Evolutionary conservation across 2,329 filamentous ascomycete species (phyloP), one percentile per base, ranked within the genome.

Genomic region (Fusarium hostae): DNA sequence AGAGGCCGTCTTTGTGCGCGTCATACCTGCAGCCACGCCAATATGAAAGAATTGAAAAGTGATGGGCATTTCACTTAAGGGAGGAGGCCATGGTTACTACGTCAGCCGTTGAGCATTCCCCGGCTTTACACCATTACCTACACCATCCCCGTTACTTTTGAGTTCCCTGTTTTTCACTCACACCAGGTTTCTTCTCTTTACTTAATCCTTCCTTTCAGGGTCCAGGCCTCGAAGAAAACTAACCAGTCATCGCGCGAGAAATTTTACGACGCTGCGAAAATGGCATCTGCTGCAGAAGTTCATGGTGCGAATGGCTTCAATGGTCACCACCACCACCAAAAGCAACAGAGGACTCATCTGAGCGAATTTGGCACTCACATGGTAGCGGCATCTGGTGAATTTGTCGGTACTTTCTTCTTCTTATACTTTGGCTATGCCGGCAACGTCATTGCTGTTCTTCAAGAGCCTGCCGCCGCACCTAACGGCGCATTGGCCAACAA

Each of bases 341-440:
- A 58, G 8, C 65, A 63, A 22, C 48, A 50, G 1, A 41, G n/a
- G 9, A 63, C 28, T 20, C 72, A 72, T 7, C 55, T 75, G 8
- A 75, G 73, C 10, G 48, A 68, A 3, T 18, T 75, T n/a, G 57
- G 59, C 9, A 47, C 47, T 22, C 72, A 75, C 11, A 47, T 75
- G 43, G 73, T 75, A 26, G 73, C 73, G 8, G 73, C 73, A 1
- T 75, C 71, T 2, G 73, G 73, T 2, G 35, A 72, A 39, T 73
- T 75, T 26, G 66, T 71, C 1, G 73, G 73, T 3, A 75, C 73
- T 0, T 75, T 75, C 12, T 59, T 75, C 35, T 75, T 75, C 41
- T 65, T 75, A 12, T 75, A 74, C 35, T 75, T 75, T 67, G 73
- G 59, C 22, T 75, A 75, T 63, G 73, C 73, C 10, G 73, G 73